Evolutionary conservation across 73 alveolate genomes (phyloP), one percentile per base, ranked within the genome.

Genomic region (Paramecium tetraurelia): DNA sequence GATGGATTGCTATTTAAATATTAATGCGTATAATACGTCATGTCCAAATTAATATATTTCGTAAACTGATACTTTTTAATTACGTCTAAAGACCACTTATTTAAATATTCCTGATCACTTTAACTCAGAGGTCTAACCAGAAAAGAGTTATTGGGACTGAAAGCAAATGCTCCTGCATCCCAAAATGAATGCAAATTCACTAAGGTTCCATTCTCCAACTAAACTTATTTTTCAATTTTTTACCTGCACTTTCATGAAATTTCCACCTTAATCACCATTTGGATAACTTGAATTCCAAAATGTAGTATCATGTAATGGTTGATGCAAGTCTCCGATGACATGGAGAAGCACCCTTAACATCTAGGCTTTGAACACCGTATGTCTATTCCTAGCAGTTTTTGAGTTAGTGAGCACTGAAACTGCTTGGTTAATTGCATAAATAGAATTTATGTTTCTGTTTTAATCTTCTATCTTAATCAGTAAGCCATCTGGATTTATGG

Each of bases 211-310:
- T 76, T 76, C n/a, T 48, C 59, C 24, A 31, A 27, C 35, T 24
- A 41, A 22, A 33, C 1, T 0, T 41, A 76, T 76, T 2, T 22
- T 20, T 21, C 9, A 2, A 11, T 38, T 7, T 18, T 24, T 92
- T 68, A 94, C 95, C 18, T 92, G 72, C 43, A 96, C 57, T 18
- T 58, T 84, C 80, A 92, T 71, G 58, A 20, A 41, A 93, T 95
- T 95, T 31, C 98, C 98, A 50, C 98, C 98, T 57, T 40, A 44
- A 63, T 96, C 98, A 11, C 96, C 96, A 50, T 89, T 70, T n/a
- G 96, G 96, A 92, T 87, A 96, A 35, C 93, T 48, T 16, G 35
- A 6, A 85, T 87, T 84, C 57, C 80, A 96, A 41, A 92, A 57
- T 40, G 89, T 93, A n/a, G 96, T 36, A 48, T 94, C 93, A 86